Percentiles rank a stretch among this genome's conserved stretches.
Evolutionary conservation across 345 rosid species (phyloP).

Genomic region (Microthlaspi erraticum): DNA sequence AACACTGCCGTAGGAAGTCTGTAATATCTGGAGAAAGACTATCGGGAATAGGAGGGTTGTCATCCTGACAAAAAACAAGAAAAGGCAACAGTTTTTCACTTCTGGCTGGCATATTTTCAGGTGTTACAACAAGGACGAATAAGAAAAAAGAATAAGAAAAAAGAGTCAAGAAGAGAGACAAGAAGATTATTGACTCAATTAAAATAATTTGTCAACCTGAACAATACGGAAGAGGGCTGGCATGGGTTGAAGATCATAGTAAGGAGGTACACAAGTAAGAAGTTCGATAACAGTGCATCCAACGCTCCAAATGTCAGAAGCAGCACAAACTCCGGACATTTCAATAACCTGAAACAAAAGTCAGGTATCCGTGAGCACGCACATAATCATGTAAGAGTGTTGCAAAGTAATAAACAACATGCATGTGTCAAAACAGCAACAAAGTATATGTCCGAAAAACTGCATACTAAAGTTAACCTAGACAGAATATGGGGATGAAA

Average conservation of each 20-base stretch:
- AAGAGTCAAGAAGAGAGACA: constrained; percentile 24
- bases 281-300: constrained; percentile 99
- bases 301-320: constrained; percentile 99
- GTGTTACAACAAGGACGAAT: constrained; percentile 13
- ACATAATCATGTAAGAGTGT: constrained; percentile 7
- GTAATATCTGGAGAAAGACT: constrained; percentile 95
- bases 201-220: constrained; percentile 63
- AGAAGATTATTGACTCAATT: constrained; percentile 6
- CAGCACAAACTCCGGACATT: constrained; percentile 99
- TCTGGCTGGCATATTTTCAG: constrained; percentile 12
- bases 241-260: constrained; percentile 98
- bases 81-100: constrained; percentile 26
- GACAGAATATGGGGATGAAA: constrained; percentile 14
- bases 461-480: background rate
- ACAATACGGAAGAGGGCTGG: constrained; percentile 98
- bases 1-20: constrained; percentile 93
- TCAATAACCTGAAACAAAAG: constrained; percentile 85
- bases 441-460: background rate
- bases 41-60: constrained; percentile 96
- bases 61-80: constrained; percentile 63
- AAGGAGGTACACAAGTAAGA: constrained; percentile 95
- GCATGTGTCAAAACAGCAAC: no score
- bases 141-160: constrained; percentile 3
- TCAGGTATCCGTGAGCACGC: constrained; percentile 4
- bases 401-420: background rate